phyloP scores from a whole-genome alignment of 305 asterid genomes.

The Coffea humblotiana region DNA sequence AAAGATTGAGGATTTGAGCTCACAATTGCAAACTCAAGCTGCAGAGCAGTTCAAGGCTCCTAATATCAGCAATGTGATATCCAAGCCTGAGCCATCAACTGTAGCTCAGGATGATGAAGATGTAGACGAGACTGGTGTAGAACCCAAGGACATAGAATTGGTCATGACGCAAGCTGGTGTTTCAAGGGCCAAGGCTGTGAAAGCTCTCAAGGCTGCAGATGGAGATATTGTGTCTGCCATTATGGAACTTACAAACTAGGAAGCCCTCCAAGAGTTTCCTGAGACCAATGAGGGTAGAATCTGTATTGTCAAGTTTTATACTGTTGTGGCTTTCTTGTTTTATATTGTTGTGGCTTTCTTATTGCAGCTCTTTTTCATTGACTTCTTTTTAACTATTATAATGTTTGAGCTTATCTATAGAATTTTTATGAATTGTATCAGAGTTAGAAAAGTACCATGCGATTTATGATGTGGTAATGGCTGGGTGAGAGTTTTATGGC shows the following conservation, averaged over 20 bases:
- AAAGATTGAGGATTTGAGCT: slow-evolving; percentile 70
- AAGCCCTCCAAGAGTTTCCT: neutral
- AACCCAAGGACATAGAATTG: slow-evolving; percentile 60
- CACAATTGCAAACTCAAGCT: slow-evolving; percentile 69
- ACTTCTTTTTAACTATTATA: too few species aligned
- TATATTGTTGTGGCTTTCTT: slow-evolving; percentile 6
- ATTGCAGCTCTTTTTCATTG: too few species aligned
- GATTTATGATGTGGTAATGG: too few species aligned
- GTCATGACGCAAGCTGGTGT: slow-evolving; percentile 78
- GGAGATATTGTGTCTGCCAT: slow-evolving; percentile 79
- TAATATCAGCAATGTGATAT: slow-evolving; percentile 34
- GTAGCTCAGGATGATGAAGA: slow-evolving; percentile 63
- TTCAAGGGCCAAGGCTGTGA: slow-evolving; percentile 54
- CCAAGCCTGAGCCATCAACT: slow-evolving; percentile 47
- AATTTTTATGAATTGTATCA: too few species aligned
- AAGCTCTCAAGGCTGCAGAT: slow-evolving; percentile 61
- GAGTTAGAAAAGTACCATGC: too few species aligned
- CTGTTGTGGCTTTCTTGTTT: slow-evolving; percentile 8
- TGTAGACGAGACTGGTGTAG: slow-evolving; percentile 63
- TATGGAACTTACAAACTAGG: slow-evolving; percentile 62
- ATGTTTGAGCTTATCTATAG: too few species aligned
- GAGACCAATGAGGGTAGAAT: neutral
- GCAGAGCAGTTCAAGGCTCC: slow-evolving; percentile 75
- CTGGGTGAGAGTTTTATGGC: too few species aligned
- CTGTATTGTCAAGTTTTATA: slow-evolving; percentile 8